Evolutionary conservation across 805 yeast genomes (phyloP), one percentile per base, ranked within the genome.

Genomic region (Candida sakaeoensis): DNA sequence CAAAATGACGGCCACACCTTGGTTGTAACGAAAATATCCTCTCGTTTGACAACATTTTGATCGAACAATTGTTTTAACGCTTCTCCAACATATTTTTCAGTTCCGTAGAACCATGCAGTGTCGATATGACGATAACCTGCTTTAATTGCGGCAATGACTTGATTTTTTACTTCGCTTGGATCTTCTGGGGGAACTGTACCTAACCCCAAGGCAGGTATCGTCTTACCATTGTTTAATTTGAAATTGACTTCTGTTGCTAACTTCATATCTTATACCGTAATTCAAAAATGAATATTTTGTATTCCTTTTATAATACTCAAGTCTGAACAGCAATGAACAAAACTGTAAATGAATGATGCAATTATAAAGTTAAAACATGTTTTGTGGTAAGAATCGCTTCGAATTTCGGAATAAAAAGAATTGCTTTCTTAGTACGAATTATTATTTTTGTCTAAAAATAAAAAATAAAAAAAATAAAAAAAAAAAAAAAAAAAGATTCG

Each of bases 121-220:
- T 75, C 80, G 31, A 75, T 67, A 44, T 68, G 77, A 15, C 75
- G 62, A 42, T 70, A 72, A 0, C 74, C 74, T 0, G 75, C 72
- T 41, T 64, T 68, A 23, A 65, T 55, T 1, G 70, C 70, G 13
- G 67, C 53, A 12, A 56, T 50, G 4, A 64, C 68, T 46, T 62
- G 67, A 17, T 59, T 47, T 39, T 55, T 60, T 6, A 61, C 61
- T 15, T 54, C 65, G 4, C 45, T 45, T n/a, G 55, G 57, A 36
- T 58, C 61, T 8, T 52, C 54, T 4, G 65, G 51, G 5, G 65
- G 57, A 2, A 61, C 63, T 13, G 68, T 64, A 9, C 93, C 93
- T 26, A 85, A 65, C 0, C 86, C 90, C 28, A 83, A 54, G 2
- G 81, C 81, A 3, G 91, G 91, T 41, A 84, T 75, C 23, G 51